Percentiles rank a stretch among this genome's conserved stretches.
These are phyloP conservation scores for Aphanomyces stellatus DNA, from an alignment of 352 stramenopile genomes.

Conservation along the genomic window DNA sequence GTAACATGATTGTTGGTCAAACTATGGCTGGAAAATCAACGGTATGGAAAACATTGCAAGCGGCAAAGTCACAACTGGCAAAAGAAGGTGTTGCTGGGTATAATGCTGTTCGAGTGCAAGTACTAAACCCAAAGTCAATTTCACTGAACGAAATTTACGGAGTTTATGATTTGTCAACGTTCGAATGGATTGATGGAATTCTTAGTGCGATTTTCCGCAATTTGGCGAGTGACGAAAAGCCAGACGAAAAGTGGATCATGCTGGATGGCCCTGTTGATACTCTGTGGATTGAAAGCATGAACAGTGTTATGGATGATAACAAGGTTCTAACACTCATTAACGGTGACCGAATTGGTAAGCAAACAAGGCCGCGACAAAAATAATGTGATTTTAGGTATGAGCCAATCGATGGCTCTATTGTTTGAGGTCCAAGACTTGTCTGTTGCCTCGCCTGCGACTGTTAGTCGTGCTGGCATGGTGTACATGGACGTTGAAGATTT, in stretches of 20 bases:
- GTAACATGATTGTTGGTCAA: slow-evolving; percentile 91
- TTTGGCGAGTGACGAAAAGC: slow-evolving; percentile 61
- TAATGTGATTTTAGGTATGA: slow-evolving; percentile 90
- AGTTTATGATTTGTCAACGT: slow-evolving; percentile 82
- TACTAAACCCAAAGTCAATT: slow-evolving; percentile 86
- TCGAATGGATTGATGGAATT: slow-evolving; percentile 83
- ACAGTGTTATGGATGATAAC: slow-evolving; percentile 86
- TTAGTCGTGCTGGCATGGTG: slow-evolving; percentile 90
- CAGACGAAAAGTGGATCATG: slow-evolving; percentile 85
- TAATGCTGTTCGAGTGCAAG: slow-evolving; percentile 76
- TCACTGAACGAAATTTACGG: slow-evolving; percentile 86
- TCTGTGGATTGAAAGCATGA: slow-evolving; percentile 87
- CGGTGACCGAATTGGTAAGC: slow-evolving; percentile 81
- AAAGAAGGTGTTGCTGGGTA: slow-evolving; percentile 67
- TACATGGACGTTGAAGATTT: slow-evolving; percentile 88
- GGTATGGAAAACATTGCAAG: slow-evolving; percentile 73
- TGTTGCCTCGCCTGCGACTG: slow-evolving; percentile 89
- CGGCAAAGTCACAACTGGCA: slow-evolving; percentile 61
- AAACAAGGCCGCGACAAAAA: too few relatives aligned
- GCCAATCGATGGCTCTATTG: slow-evolving; percentile 80
- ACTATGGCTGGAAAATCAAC: slow-evolving; percentile 86
- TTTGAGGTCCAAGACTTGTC: slow-evolving; percentile 94
- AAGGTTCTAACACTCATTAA: slow-evolving; percentile 84
- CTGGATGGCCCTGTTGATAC: slow-evolving; percentile 81
- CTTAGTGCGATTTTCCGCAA: slow-evolving; percentile 75